phyloP scores from a whole-genome alignment of 768 basidiomycete genomes.

The Cytidiella melzeri region DNA sequence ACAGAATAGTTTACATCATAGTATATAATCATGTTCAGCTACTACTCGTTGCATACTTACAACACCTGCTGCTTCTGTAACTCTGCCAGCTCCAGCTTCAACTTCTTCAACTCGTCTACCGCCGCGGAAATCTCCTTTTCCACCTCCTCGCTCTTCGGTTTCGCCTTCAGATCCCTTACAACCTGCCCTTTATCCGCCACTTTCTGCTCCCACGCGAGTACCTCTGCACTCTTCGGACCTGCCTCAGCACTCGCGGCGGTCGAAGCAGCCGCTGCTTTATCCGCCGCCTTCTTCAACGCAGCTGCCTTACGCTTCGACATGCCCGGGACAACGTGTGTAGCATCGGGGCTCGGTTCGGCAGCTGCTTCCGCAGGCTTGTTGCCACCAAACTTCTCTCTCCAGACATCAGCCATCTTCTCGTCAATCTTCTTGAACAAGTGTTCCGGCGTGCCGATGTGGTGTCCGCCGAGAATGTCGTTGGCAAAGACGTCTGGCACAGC shows the following conservation, averaged over 20 bases:
- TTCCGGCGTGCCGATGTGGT: slow-evolving; percentile 77
- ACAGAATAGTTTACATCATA: no score
- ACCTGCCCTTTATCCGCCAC: slow-evolving; percentile 69
- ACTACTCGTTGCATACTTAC: no score
- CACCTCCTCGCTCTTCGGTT: slow-evolving; percentile 52
- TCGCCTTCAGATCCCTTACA: slow-evolving; percentile 67
- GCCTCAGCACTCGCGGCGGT: slow-evolving; percentile 31
- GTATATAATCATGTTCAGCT: no score
- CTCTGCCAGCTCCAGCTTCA: slow-evolving; percentile 54
- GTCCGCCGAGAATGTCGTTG: slow-evolving; percentile 83
- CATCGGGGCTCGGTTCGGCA: slow-evolving; percentile 33
- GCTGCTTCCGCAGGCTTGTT: slow-evolving; percentile 34
- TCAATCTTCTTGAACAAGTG: slow-evolving; percentile 95
- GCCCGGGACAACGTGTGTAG: slow-evolving; percentile 38
- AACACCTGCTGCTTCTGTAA: slow-evolving; percentile 8
- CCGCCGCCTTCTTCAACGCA: slow-evolving; percentile 37
- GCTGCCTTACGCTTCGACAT: slow-evolving; percentile 50
- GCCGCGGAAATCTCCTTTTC: slow-evolving; percentile 57
- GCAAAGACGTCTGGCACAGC: slow-evolving; percentile 65
- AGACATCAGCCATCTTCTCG: slow-evolving; percentile 80
- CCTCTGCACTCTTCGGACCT: slow-evolving; percentile 68
- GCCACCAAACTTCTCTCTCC: slow-evolving; percentile 78
- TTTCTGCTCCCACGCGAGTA: slow-evolving; percentile 65
- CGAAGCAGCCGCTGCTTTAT: slow-evolving; percentile 29
- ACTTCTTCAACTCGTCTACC: slow-evolving; percentile 55